Conservation (phyloP, 2,329 filamentous ascomycete genomes). For the Aureobasidium sp. region DNA sequence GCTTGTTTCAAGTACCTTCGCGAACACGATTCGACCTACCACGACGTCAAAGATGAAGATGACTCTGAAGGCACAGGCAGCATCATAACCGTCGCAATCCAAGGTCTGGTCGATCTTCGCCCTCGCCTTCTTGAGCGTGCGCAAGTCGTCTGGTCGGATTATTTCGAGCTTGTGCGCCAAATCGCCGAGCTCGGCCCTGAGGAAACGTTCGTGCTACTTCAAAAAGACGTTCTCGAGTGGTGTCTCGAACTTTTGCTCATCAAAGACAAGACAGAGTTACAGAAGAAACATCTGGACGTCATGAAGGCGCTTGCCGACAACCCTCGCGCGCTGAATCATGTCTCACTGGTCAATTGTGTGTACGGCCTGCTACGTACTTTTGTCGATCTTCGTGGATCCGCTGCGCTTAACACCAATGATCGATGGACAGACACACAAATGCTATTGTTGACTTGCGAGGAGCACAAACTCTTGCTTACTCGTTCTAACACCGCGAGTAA, state of each 20-base stretch:
- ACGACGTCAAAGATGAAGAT: conserved; percentile 19
- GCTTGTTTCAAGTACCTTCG: conserved; percentile 29
- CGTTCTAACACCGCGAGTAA: neutral
- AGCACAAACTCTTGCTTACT: neutral
- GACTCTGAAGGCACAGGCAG: neutral
- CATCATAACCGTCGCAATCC: neutral
- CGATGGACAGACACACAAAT: neutral
- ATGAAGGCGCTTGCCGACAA: neutral
- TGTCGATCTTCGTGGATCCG: neutral
- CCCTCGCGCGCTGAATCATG: neutral
- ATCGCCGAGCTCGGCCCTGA: conserved; percentile 17
- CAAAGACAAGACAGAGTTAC: neutral
- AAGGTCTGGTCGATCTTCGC: neutral
- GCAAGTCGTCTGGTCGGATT: conserved; percentile 18
- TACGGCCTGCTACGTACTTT: conserved; percentile 12
- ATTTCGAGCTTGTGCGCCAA: conserved; percentile 17
- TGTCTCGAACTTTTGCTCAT: conserved; percentile 17
- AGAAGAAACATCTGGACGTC: conserved; percentile 3
- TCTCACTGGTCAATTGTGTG: conserved; percentile 5
- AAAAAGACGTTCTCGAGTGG: conserved; percentile 16
- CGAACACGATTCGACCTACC: conserved; percentile 27
- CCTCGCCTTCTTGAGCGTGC: neutral
- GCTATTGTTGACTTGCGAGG: neutral
- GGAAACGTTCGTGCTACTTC: conserved; percentile 17
- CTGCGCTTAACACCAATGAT: too few species aligned